phyloP scores from a whole-genome alignment of 2,329 filamentous ascomycete species.

The Trichothecium roseum region DNA sequence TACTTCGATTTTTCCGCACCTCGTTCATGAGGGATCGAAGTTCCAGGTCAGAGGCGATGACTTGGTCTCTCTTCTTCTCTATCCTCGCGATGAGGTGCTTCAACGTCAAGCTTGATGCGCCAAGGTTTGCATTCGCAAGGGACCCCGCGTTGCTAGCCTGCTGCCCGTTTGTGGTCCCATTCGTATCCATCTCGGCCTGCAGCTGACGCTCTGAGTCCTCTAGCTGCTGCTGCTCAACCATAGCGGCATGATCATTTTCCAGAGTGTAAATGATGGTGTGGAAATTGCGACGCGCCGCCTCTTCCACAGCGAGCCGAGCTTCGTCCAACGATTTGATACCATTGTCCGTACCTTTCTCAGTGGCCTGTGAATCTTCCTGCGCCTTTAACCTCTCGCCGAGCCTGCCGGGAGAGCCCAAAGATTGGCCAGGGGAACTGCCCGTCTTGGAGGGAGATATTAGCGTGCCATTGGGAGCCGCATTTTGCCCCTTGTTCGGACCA shows the following conservation, averaged over 20 bases:
- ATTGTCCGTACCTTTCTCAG: slow-evolving; percentile 68
- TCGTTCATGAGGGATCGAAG: slow-evolving; percentile 90
- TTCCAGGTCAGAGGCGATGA: slow-evolving; percentile 86
- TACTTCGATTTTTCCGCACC: slow-evolving; percentile 93
- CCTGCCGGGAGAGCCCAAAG: slow-evolving; percentile 50
- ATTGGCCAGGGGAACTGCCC: slow-evolving; percentile 55
- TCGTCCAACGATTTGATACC: slow-evolving; percentile 89
- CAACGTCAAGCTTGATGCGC: slow-evolving; percentile 87
- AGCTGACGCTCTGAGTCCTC: slow-evolving; percentile 95
- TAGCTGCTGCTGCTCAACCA: slow-evolving; percentile 94
- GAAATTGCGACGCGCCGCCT: slow-evolving; percentile 81
- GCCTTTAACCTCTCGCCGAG: slow-evolving; percentile 44
- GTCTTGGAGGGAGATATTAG: slow-evolving; percentile 61
- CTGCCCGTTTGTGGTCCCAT: slow-evolving; percentile 37
- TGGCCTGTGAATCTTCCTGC: slow-evolving; percentile 35
- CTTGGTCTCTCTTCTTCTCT: slow-evolving; percentile 82
- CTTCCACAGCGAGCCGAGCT: slow-evolving; percentile 81
- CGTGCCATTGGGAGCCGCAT: slow-evolving; percentile 39
- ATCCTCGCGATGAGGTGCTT: slow-evolving; percentile 96
- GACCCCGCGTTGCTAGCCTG: slow-evolving; percentile 67
- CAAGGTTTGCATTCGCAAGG: slow-evolving; percentile 85
- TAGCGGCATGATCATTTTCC: slow-evolving; percentile 89
- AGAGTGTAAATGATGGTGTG: slow-evolving; percentile 91
- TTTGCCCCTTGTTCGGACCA: slow-evolving; percentile 17
- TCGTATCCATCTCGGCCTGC: slow-evolving; percentile 83